These are phyloP conservation scores for Excoecaria agallocha DNA, from an alignment of 345 rosid genomes.

Conservation along the genomic window DNA sequence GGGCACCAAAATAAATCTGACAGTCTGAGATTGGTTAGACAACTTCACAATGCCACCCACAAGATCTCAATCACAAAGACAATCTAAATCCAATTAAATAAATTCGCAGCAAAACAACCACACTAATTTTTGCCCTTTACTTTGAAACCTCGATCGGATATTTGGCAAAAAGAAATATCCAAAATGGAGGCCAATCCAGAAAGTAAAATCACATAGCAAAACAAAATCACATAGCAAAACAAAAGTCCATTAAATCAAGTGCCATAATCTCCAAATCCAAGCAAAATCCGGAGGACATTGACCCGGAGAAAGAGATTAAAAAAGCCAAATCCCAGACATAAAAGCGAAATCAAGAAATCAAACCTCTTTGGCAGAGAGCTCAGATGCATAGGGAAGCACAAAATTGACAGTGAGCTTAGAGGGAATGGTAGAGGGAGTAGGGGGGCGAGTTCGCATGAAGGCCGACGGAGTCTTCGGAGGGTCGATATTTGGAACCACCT, in stretches of 20 bases:
- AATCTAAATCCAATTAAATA: background rate
- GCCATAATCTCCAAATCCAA: constrained; percentile 2
- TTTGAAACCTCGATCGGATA: background rate
- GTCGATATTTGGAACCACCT: constrained; percentile 62
- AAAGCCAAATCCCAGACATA: background rate
- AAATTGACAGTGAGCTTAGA: constrained; percentile 82
- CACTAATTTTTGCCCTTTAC: background rate
- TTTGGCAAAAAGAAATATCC: background rate
- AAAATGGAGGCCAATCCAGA: too few relatives aligned
- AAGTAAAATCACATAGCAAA: too few relatives aligned
- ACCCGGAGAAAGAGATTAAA: background rate
- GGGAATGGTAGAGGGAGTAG: constrained; percentile 60
- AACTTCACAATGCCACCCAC: background rate
- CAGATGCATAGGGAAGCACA: constrained; percentile 55
- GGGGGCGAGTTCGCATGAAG: constrained; percentile 58
- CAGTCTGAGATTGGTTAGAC: background rate
- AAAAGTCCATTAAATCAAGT: background rate
- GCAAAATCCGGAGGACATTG: constrained; percentile 9
- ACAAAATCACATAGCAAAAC: too few relatives aligned
- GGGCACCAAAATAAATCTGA: background rate
- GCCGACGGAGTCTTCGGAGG: constrained; percentile 78
- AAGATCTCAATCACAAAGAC: background rate
- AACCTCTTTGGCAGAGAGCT: constrained; percentile 29
- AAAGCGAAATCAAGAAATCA: background rate
- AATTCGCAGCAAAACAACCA: background rate